Evolutionary conservation across 306 rosid genomes (phyloP).

Genomic region (Fragaria vesca): DNA sequence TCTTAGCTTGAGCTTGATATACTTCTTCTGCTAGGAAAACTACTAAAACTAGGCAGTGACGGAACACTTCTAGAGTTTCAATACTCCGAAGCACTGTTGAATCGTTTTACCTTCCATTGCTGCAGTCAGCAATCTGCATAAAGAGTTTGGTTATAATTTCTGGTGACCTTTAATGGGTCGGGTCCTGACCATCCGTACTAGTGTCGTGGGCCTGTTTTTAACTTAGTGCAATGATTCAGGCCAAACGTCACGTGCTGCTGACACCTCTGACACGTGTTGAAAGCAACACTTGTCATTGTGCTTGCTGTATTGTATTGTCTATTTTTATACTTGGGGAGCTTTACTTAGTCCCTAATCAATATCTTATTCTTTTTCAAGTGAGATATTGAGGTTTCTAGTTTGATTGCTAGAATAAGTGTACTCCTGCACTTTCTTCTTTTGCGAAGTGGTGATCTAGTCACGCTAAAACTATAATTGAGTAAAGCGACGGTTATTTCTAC

Average conservation of each 20-base stretch:
- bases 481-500: too few species aligned
- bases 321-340: not conserved
- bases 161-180: not conserved
- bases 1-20: not conserved
- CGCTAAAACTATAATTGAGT: not conserved
- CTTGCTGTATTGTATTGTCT: not conserved
- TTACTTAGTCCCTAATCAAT: not conserved
- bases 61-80: not conserved
- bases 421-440: not conserved
- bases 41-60: not conserved
- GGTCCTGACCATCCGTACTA: constrained; percentile 13
- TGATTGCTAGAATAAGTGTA: not conserved
- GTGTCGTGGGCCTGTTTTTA: not conserved
- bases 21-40: not conserved
- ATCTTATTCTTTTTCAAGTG: not conserved
- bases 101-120: not conserved
- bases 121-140: not conserved
- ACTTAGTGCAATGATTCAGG: not conserved
- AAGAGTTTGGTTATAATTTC: not conserved
- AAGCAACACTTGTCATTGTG: not conserved
- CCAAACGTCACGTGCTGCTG: constrained; percentile 13
- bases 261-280: constrained; percentile 6
- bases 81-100: not conserved
- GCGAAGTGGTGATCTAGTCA: not conserved
- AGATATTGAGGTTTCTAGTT: not conserved